phyloP scores from a whole-genome alignment of 306 rosid species.

The Prunus campanulata region DNA sequence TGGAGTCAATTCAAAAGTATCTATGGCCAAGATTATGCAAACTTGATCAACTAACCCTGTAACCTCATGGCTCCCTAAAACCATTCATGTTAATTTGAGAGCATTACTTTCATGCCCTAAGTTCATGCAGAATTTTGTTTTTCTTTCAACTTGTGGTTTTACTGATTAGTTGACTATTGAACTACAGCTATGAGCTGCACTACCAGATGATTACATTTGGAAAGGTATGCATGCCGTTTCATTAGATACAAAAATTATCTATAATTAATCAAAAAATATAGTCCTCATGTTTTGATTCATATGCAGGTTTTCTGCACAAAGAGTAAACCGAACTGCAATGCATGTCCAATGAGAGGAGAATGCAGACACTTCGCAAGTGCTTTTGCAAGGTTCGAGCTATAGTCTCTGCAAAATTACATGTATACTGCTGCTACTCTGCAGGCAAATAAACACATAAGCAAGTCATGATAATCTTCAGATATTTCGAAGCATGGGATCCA shows the following conservation, averaged over 20 bases:
- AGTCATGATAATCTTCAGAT: not conserved
- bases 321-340: slow-evolving; percentile 87
- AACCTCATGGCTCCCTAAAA: slow-evolving; percentile 29
- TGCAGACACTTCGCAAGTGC: slow-evolving; percentile 99
- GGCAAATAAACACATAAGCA: not conserved
- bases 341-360: slow-evolving; percentile 99
- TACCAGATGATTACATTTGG: slow-evolving; percentile 98
- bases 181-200: slow-evolving; percentile 84
- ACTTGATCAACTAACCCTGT: slow-evolving; percentile 89
- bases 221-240: slow-evolving; percentile 49
- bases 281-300: slow-evolving; percentile 22
- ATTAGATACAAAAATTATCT: not conserved
- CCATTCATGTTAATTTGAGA: not conserved
- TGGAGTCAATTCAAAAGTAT: slow-evolving; percentile 88
- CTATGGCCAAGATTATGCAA: slow-evolving; percentile 99
- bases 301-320: slow-evolving; percentile 95
- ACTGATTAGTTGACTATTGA: slow-evolving; percentile 33
- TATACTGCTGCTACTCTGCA: slow-evolving; percentile 13
- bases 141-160: slow-evolving; percentile 17
- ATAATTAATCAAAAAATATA: slow-evolving; percentile 14
- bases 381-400: slow-evolving; percentile 79
- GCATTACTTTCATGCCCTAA: not conserved
- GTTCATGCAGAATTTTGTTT: not conserved
- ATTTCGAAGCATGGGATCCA: slow-evolving; percentile 8
- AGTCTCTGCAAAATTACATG: slow-evolving; percentile 10